Evolutionary conservation across 75 land plant genomes (phyloP).

Genomic region (Cryptomeria japonica): DNA sequence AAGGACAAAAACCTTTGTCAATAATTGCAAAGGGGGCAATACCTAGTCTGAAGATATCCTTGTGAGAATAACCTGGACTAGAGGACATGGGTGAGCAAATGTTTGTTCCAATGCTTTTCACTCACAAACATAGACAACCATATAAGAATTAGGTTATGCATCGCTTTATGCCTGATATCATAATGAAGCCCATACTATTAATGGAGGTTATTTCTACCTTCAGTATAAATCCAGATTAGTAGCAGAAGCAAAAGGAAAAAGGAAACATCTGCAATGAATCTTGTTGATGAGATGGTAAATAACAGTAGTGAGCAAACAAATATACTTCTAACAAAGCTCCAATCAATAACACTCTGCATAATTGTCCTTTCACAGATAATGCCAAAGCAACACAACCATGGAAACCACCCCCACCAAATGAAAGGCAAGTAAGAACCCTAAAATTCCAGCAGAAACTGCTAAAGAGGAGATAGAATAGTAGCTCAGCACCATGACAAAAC

Average conservation of each 20-base stretch:
- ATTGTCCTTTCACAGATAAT: too few species aligned
- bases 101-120: neutral
- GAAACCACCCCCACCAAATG: neutral
- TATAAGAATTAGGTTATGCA: neutral
- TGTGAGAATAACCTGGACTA: neutral
- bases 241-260: neutral
- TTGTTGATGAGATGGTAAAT: neutral
- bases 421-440: neutral
- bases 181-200: neutral
- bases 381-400: neutral
- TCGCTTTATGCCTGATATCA: too few species aligned
- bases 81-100: neutral
- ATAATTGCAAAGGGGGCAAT: neutral
- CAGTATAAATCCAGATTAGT: neutral
- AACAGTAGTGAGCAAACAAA: neutral
- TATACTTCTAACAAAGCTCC: neutral
- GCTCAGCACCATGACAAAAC: neutral
- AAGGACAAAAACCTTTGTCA: neutral
- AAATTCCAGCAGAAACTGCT: neutral
- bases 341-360: neutral
- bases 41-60: neutral
- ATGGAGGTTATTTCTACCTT: neutral
- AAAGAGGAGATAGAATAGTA: neutral
- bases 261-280: neutral
- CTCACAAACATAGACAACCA: neutral